Base-by-base conservation (phyloP, 805 yeast species). In the Pichia heedii region DNA sequence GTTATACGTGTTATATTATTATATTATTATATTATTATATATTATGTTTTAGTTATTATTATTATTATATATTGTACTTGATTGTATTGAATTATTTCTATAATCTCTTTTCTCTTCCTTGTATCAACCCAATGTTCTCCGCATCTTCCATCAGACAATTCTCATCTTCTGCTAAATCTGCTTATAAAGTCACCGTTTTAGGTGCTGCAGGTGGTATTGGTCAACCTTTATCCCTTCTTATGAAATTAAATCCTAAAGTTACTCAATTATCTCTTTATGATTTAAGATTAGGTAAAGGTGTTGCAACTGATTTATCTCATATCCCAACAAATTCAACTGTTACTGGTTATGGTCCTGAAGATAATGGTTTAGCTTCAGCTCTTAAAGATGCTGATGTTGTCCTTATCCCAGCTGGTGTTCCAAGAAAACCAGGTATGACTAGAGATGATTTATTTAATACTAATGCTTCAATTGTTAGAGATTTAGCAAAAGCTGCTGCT, bases 361-460 rank as follows among this genome's bases (percentile, higher is more conserved):
- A 43, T 16, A 76, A 80, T 41, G 84, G 84, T 29, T 69, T 87
- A 50, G 69, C 73, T 47, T 69, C 68, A 44, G 95, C 96, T 18
- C 69, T 89, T 55, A 68, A 74, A 41, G 88, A 81, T 40, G 77
- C 96, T 41, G 94, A 88, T 56, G 80, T 89, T 48, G 89, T 89
- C 42, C 76, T 89, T 46, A 85, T 89, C 67, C 96, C 97, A 62
- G 97, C 97, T 45, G 97, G 97, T 74, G 94, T 89, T 46, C 97
- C 95, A 73, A 85, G 94, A 79, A 89, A 88, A 74, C 97, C 97
- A 55, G 97, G 97, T 67, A 89, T 89, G 97, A 86, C 96, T 61
- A 84, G 97, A 75, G 97, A 89, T 66, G 97, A 89, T 65, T 74
- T 89, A 59, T 89, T 89, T 81, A 82, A 85, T 74, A 89, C 94